phyloP scores from a whole-genome alignment of 768 basidiomycete species.

The Panus rudis region DNA sequence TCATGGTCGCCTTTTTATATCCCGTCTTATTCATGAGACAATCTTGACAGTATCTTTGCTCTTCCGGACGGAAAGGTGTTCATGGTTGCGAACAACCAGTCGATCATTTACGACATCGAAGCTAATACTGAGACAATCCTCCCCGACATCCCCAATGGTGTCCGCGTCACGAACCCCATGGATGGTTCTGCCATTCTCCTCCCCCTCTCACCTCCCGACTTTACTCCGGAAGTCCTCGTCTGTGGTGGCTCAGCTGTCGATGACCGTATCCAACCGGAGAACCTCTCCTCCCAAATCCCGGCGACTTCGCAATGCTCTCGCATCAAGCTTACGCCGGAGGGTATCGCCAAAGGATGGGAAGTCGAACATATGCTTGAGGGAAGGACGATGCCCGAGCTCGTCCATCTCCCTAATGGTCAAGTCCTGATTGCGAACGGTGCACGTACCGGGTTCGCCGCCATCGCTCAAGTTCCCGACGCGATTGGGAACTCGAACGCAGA shows the following conservation, averaged over 20 bases:
- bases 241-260: conserved; percentile 25
- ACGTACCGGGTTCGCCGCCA: conserved; percentile 29
- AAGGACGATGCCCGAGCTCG: conserved; percentile 28
- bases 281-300: conserved; percentile 18
- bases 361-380: conserved; percentile 27
- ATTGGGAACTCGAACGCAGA: conserved; percentile 24
- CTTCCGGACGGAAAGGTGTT: conserved; percentile 26
- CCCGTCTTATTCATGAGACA: background rate
- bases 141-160: conserved; percentile 30
- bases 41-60: conserved; percentile 10
- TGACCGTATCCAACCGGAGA: conserved; percentile 11
- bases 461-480: conserved; percentile 16
- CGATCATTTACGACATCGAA: conserved; percentile 30
- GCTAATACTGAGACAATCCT: conserved; percentile 27
- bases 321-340: conserved; percentile 25
- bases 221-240: conserved; percentile 21
- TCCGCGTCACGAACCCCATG: conserved; percentile 27
- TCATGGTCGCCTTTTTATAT: background rate
- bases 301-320: conserved; percentile 31
- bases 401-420: conserved; percentile 29
- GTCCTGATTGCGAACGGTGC: conserved; percentile 36
- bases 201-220: conserved; percentile 24
- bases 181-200: conserved; percentile 24
- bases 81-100: conserved; percentile 29
- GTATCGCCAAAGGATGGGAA: conserved; percentile 25